Base-by-base conservation (phyloP, 805 yeast species). In the Clavispora vitiphila region DNA sequence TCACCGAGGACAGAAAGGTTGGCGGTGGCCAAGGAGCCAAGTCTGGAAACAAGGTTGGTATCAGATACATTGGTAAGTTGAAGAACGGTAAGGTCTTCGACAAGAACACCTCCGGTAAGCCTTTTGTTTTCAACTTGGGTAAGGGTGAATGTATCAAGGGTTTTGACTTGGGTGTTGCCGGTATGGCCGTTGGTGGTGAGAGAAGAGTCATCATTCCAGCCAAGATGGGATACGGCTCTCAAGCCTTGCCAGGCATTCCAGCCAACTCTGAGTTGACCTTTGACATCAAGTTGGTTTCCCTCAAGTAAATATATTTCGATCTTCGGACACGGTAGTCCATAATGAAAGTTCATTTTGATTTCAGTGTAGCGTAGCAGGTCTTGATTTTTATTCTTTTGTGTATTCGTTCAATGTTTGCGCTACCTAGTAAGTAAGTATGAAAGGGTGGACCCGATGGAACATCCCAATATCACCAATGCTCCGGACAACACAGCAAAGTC, bases 181-280 rank as follows among this genome's bases (percentile, higher is more conserved):
- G 98, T 64, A 90, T 93, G 97, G 81, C 95, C 43, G 95, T 87
- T 62, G 96, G 96, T 60, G 98, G 98, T 62, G 99, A 93, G 78
- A 90, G 99, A 78, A 83, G 98, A 74, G 88, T 93, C 54, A 78
- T 88, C 47, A 88, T 93, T 54, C 99, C 99, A 56, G 83, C 99
- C 41, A 80, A 90, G 59, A 86, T 86, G 81, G 99, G 96, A 43
- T 93, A 93, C 71, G 99, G 99, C 53, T 84, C 84, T 59, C 83
- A 86, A 72, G 80, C 86, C 51, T 77, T 93, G 51, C 99, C 99
- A 55, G 99, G 98, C 49, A 87, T 93, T 56, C 99, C 99, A 60
- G 86, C 96, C 58, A 93, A 93, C 83, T 85, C 96, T 50, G 96
- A 88, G 71, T 80, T 93, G 66, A 87, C 95, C 41, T 93, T 93